A percentile compares a stretch with the other conserved stretches of the same genome.
Evolutionary conservation across 352 stramenopile species (phyloP).

Genomic region (Thalassiosira mediterranea): DNA sequence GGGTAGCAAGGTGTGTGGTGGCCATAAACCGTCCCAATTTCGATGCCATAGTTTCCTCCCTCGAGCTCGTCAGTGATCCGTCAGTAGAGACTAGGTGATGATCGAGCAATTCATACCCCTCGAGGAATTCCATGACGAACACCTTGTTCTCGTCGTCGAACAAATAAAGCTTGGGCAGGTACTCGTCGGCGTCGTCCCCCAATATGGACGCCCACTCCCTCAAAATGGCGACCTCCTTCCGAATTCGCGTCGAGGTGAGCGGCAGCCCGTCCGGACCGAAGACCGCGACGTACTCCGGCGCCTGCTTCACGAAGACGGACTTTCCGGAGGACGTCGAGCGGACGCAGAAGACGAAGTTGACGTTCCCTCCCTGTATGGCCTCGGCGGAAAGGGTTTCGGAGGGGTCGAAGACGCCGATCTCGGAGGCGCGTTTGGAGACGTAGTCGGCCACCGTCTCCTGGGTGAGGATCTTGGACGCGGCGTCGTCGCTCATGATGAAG

Average conservation of each 20-base stretch:
- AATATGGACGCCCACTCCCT: constrained; percentile 66
- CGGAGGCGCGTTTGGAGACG: constrained; percentile 47
- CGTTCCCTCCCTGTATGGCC: constrained; percentile 74
- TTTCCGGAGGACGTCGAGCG: constrained; percentile 35
- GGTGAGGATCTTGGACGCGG: too few relatives aligned
- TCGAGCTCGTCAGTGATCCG: constrained; percentile 7
- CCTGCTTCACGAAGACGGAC: constrained; percentile 81
- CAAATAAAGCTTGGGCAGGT: constrained; percentile 70
- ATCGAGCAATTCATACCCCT: constrained; percentile 70
- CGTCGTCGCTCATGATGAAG: too few relatives aligned
- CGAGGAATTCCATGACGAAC: constrained; percentile 82
- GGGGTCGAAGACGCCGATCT: constrained; percentile 48
- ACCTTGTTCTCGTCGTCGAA: constrained; percentile 74
- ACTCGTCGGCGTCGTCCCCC: constrained; percentile 50
- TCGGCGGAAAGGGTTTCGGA: constrained; percentile 44
- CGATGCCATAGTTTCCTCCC: constrained; percentile 45
- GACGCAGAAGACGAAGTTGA: constrained; percentile 82
- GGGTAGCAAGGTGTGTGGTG: constrained; percentile 64
- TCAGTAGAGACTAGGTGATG: constrained; percentile 54
- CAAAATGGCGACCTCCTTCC: constrained; percentile 72
- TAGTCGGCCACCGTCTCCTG: constrained; percentile 66
- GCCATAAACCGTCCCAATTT: constrained; percentile 77
- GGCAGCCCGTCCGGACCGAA: constrained; percentile 79
- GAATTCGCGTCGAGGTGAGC: constrained; percentile 65
- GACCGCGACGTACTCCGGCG: constrained; percentile 78